Evolutionary conservation across 495 filamentous ascomycete species (phyloP), one percentile per base, ranked within the genome.

Genomic region (Aspergillus asperescens): DNA sequence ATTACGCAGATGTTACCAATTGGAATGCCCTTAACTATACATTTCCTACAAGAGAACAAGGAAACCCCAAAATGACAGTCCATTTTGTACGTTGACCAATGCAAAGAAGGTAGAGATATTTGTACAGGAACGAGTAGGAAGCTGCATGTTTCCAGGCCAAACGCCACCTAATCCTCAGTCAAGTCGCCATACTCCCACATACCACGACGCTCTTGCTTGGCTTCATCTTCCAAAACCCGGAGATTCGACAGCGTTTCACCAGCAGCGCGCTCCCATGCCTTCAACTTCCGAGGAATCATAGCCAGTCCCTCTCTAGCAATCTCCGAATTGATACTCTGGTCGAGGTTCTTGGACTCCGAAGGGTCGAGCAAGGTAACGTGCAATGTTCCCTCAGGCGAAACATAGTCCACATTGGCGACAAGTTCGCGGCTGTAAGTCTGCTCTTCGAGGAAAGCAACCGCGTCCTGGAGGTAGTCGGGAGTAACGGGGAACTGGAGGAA

Each of bases 121-220:
- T 54, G 51, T 54, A 54, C 51, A 54, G 42, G 23, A 54, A 54
- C 16, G 40, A 45, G 23, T n/a, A 23, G 9, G 34, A 29, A 29
- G 16, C 24, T 20, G n/a, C 1, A 25, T 27, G 37, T 19, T 29
- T 25, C n/a, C 37, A 40, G 37, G 37, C 37, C 19, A 28, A 43
- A 27, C n/a, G 24, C 12, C 34, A 12, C 20, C 62, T 83, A 89
- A 68, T 95, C 90, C 73, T 92, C 89, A 13, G 86, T 90, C 66
- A 94, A 73, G 70, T 97, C 94, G 51, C 94, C 94, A 73, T 97
- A 97, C 76, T 97, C 91, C 90, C 90, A 97, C 77, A 96, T 92
- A 38, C 94, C 94, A 48, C 81, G 76, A 50, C 87, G 80, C 54
- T 81, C 81, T 7, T 76, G 67, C 77, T 89, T 93, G 3, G 94